Conservation (phyloP, 495 filamentous ascomycete species). For the Neurospora sp. region DNA sequence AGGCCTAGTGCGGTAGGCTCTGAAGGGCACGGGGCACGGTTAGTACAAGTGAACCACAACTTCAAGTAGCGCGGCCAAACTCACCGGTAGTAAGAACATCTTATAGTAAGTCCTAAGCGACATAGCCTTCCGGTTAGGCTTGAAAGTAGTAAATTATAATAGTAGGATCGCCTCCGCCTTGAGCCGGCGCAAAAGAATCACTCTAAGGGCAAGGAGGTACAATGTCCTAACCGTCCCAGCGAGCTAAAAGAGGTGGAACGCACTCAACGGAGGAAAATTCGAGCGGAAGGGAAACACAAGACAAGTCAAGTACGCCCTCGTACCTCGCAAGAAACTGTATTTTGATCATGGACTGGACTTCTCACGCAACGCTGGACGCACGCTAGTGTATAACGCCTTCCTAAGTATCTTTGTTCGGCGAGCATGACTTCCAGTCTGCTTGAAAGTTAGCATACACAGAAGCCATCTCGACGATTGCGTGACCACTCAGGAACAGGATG, state of each 20-base stretch:
- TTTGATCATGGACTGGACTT: too few relatives aligned
- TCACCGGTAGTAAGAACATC: not conserved
- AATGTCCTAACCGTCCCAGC: not conserved
- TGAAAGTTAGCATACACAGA: too few relatives aligned
- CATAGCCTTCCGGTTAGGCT: not conserved
- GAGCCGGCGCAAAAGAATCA: not conserved
- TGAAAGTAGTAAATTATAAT: not conserved
- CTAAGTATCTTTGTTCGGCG: too few relatives aligned
- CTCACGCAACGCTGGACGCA: too few relatives aligned
- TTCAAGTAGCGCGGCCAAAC: not conserved
- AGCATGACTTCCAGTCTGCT: too few relatives aligned
- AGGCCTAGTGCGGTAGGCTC: not conserved
- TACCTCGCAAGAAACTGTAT: too few relatives aligned
- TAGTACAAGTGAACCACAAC: not conserved
- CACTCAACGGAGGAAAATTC: not conserved
- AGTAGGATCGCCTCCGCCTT: not conserved
- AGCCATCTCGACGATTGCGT: too few relatives aligned
- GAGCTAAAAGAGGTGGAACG: not conserved
- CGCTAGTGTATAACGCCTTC: too few relatives aligned
- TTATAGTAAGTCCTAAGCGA: not conserved
- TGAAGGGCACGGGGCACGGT: not conserved
- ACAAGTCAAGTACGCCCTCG: too few relatives aligned
- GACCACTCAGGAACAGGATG: not conserved
- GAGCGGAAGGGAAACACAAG: not conserved
- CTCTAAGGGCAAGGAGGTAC: not conserved